Base-by-base conservation (phyloP, 176 grass and related monocot genomes). In the Rhynchospora tenuis region DNA sequence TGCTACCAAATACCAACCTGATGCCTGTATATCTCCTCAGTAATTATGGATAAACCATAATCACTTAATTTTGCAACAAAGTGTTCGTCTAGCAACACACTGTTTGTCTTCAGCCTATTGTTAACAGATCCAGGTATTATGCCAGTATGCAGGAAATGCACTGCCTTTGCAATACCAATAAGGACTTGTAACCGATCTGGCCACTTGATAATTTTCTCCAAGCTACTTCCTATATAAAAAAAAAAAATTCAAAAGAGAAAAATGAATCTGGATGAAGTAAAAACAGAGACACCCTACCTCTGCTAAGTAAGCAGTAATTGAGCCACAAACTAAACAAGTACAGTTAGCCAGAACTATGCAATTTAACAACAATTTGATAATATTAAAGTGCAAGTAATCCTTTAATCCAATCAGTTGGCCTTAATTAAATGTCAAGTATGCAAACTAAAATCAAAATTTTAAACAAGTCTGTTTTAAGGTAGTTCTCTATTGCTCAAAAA, bases 101-200 rank as follows among this genome's bases (percentile, higher is more conserved):
- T 91, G 52, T 78, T 88, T 54, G 87, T 79, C 81, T 91, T 98
- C 64, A 98, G 59, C 46, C 90, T 88, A 81, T 98, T 98, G 80
- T 93, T 94, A n/a, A 86, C 86, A 74, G 91, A 98, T 91, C 95
- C 95, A 85, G 95, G 95, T 85, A 98, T 98, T 85, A 94, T 94
- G 82, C 95, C 92, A 31, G 92, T 98, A 84, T 98, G 95, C 57
- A 98, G 86, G 77, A 98, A 98, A 89, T 98, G 95, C 76, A 94
- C 89, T 73, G 95, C 95, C 89, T 94, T 98, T 50, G 92, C 90
- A 70, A 93, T 94, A 64, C 85, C 75, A 73, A 98, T 98, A 50
- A 98, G 80, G 47, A 93, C 84, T 65, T 92, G 89, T 23, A 98
- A 73, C 70, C 92, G 83, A 65, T 94, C 92, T 22, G 87, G 81